Evolutionary conservation across 2,329 filamentous ascomycete genomes (phyloP).

Genomic region (Aureobasidium sp.): DNA sequence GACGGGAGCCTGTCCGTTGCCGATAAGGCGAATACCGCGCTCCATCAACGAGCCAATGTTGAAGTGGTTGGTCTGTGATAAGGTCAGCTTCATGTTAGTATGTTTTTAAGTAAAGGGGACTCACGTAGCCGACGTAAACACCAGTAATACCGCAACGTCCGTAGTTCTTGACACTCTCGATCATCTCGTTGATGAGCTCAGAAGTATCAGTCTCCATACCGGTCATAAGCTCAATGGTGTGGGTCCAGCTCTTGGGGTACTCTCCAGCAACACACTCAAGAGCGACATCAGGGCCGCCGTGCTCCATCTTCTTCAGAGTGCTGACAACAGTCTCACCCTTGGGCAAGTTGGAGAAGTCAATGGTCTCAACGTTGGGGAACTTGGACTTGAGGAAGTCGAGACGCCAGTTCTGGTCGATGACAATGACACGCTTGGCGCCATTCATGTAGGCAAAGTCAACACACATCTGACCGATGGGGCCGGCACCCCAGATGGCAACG

Average conservation of each 20-base stretch:
- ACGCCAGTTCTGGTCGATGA: slow-evolving; percentile 67
- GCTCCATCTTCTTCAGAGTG: slow-evolving; percentile 64
- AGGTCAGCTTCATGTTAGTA: slow-evolving; percentile 14
- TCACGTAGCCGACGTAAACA: slow-evolving; percentile 52
- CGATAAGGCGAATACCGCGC: slow-evolving; percentile 70
- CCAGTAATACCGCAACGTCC: slow-evolving; percentile 72
- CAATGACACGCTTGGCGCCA: slow-evolving; percentile 66
- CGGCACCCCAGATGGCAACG: slow-evolving; percentile 81
- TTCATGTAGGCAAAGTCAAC: slow-evolving; percentile 60
- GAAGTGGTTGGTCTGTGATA: slow-evolving; percentile 60
- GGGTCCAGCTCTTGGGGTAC: slow-evolving; percentile 54
- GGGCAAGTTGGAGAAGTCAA: slow-evolving; percentile 62
- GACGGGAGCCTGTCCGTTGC: slow-evolving; percentile 62
- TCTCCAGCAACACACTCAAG: slow-evolving; percentile 61
- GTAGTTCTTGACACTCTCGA: slow-evolving; percentile 62
- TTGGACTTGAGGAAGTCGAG: slow-evolving; percentile 59
- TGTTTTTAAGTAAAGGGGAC: slow-evolving; percentile 19
- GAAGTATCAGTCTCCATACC: slow-evolving; percentile 79
- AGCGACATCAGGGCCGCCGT: slow-evolving; percentile 64
- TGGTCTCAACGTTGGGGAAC: slow-evolving; percentile 55
- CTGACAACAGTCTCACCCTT: slow-evolving; percentile 54
- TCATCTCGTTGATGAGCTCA: slow-evolving; percentile 73
- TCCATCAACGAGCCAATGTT: slow-evolving; percentile 79
- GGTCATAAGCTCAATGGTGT: slow-evolving; percentile 49
- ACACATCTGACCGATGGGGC: slow-evolving; percentile 75